Evolutionary conservation across 192 early-diverging fungal genomes (phyloP).

Genomic region (Coemansia sp.): DNA sequence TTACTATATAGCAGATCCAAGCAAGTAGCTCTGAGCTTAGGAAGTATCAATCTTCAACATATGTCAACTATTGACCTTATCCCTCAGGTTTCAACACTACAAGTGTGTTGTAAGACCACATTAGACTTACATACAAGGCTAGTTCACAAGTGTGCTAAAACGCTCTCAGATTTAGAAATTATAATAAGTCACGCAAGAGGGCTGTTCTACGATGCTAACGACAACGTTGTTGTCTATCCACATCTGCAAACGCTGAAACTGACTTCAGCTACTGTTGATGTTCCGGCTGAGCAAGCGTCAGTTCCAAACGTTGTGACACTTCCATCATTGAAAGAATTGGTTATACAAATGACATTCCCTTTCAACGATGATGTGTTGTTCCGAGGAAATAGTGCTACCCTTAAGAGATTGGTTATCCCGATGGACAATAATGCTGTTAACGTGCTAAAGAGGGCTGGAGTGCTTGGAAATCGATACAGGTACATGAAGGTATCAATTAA

Average conservation of each 20-base stretch:
- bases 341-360: not conserved
- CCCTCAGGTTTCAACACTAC: not conserved
- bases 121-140: not conserved
- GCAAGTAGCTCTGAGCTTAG: not conserved
- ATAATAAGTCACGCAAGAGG: not conserved
- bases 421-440: not conserved
- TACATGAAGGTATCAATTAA: slow-evolving; percentile 78
- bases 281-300: not conserved
- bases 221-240: not conserved
- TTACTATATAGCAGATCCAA: not conserved
- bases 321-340: not conserved
- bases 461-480: slow-evolving; percentile 70
- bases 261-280: not conserved
- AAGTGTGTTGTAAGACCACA: not conserved
- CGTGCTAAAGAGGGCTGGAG: slow-evolving; percentile 48
- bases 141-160: not conserved
- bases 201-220: not conserved
- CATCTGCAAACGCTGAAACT: not conserved
- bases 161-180: not conserved
- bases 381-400: not conserved
- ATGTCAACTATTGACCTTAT: not conserved
- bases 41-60: not conserved
- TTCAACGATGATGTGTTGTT: not conserved
- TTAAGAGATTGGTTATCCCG: not conserved
- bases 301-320: not conserved